phyloP scores from a whole-genome alignment of 768 basidiomycete genomes.

The Lactarius vividus region DNA sequence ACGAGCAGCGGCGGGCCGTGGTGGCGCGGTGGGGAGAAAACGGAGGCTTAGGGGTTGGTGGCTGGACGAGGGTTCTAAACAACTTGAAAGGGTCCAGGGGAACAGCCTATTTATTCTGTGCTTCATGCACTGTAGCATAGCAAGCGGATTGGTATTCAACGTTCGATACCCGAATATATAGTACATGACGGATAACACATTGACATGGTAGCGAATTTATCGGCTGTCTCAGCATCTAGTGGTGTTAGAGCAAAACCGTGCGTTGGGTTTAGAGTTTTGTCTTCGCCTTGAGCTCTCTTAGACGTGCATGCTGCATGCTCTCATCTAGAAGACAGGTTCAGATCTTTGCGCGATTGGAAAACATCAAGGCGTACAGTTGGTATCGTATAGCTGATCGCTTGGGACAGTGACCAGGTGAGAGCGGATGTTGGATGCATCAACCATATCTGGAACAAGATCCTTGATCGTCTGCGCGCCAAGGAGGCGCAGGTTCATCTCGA shows the following conservation, averaged over 20 bases:
- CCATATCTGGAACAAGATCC: constrained; percentile 86
- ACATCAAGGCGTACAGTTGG: constrained; percentile 65
- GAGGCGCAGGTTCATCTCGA: constrained; percentile 96
- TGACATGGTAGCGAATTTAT: background rate
- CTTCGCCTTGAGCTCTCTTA: constrained; percentile 33
- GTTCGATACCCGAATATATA: constrained; percentile 7
- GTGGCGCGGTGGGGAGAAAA: constrained; percentile 26
- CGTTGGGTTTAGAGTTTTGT: constrained; percentile 13
- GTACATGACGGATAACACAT: constrained; percentile 3
- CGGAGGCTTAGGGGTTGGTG: constrained; percentile 3
- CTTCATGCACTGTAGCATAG: constrained; percentile 22
- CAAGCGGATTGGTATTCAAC: constrained; percentile 16
- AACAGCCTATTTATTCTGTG: background rate
- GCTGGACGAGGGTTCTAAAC: background rate
- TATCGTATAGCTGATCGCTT: constrained; percentile 68
- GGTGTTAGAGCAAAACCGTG: background rate
- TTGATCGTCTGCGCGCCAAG: constrained; percentile 78
- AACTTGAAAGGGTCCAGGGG: constrained; percentile 6
- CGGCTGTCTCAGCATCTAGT: background rate
- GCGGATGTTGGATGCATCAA: constrained; percentile 72
- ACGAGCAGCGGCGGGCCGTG: constrained; percentile 25
- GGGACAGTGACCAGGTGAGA: constrained; percentile 68
- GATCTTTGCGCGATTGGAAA: background rate
- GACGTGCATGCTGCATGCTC: constrained; percentile 42
- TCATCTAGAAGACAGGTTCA: constrained; percentile 37